Percentiles rank a stretch among this genome's conserved stretches.
These are phyloP conservation scores for Tetrapisispora taiwanensis DNA, from an alignment of 805 yeast genomes.

Conservation along the genomic window DNA sequence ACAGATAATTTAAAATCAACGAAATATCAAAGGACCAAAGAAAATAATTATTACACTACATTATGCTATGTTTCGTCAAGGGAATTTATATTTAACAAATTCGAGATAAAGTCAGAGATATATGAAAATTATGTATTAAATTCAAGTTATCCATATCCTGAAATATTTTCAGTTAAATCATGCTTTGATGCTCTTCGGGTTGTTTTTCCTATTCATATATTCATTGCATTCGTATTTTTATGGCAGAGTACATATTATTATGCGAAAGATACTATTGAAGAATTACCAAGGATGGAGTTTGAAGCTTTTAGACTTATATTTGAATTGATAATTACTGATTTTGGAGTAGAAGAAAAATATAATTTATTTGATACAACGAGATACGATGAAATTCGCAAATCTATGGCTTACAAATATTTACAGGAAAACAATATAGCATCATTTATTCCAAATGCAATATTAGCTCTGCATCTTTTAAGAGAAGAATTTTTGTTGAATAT, in stretches of 20 bases:
- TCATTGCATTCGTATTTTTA: conserved; percentile 10
- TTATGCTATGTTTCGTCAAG: conserved; percentile 34
- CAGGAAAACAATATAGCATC: neutral
- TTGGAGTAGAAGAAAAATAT: too few species aligned
- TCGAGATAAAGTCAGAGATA: too few species aligned
- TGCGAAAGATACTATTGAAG: too few species aligned
- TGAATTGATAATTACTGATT: too few species aligned
- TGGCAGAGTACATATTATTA: conserved; percentile 19
- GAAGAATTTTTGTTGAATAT: conserved; percentile 64
- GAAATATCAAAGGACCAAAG: too few species aligned
- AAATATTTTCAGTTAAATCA: conserved; percentile 4
- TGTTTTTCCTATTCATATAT: conserved; percentile 11
- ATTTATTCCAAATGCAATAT: conserved; percentile 44
- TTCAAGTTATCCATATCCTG: conserved; percentile 11
- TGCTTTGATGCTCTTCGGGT: conserved; percentile 16
- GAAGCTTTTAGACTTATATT: neutral
- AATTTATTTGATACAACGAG: too few species aligned
- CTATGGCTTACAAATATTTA: neutral
- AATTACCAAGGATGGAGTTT: neutral
- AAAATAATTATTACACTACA: conserved; percentile 32
- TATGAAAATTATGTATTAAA: conserved; percentile 2
- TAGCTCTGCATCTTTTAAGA: conserved; percentile 63
- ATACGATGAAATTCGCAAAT: neutral
- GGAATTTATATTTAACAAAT: conserved; percentile 30
- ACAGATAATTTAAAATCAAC: conserved; percentile 11